Evolutionary conservation across 1,139 yeast species (phyloP).

Genomic region (Sugiyamaella novakii): DNA sequence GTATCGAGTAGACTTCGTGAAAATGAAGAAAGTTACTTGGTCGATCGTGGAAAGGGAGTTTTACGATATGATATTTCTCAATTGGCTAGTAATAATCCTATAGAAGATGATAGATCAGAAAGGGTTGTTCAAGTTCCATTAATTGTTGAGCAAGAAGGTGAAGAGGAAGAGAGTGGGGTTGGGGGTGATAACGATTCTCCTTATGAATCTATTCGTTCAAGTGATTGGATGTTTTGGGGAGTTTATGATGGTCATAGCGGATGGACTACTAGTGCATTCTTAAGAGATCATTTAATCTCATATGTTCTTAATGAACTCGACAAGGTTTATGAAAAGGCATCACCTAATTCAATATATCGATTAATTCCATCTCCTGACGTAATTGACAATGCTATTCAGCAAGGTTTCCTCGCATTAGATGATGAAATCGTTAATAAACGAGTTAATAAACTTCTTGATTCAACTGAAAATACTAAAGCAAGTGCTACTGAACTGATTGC

Average conservation of each 20-base stretch:
- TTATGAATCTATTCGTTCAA: constrained; percentile 41
- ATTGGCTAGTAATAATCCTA: constrained; percentile 87
- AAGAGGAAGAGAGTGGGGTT: not conserved
- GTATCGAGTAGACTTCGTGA: constrained; percentile 70
- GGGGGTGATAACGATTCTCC: not conserved
- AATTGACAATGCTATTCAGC: constrained; percentile 76
- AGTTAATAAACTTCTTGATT: constrained; percentile 63
- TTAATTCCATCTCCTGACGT: constrained; percentile 64
- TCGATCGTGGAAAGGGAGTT: constrained; percentile 88
- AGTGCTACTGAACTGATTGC: constrained; percentile 75
- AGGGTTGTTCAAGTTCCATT: constrained; percentile 81
- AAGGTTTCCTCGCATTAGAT: constrained; percentile 81
- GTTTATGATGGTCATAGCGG: constrained; percentile 98
- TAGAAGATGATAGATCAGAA: constrained; percentile 92
- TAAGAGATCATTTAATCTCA: constrained; percentile 75
- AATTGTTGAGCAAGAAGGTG: constrained; percentile 21
- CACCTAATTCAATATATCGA: constrained; percentile 42
- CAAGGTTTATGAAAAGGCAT: constrained; percentile 54
- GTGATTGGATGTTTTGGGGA: constrained; percentile 96
- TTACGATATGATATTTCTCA: constrained; percentile 89
- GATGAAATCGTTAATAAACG: constrained; percentile 81
- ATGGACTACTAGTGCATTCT: constrained; percentile 84
- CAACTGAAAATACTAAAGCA: constrained; percentile 56
- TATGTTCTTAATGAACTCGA: constrained; percentile 79
- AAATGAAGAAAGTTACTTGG: constrained; percentile 76